phyloP scores from a whole-genome alignment of 2,329 filamentous ascomycete genomes.

The Drechslera avenae region DNA sequence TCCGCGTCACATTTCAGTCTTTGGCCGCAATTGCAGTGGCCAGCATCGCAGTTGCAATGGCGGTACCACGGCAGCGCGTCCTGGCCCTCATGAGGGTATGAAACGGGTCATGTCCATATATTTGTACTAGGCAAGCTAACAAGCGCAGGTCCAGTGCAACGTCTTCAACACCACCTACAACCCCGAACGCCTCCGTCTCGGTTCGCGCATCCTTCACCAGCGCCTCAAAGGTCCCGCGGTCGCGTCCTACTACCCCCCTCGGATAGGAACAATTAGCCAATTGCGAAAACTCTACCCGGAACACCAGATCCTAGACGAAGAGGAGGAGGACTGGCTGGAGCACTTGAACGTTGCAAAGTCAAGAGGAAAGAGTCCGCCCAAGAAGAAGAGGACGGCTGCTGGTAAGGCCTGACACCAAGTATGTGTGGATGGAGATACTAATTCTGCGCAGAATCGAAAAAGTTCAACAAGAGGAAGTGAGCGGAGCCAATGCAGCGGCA shows the following conservation, averaged over 20 bases:
- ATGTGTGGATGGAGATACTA: background rate
- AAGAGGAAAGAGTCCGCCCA: conserved; percentile 84
- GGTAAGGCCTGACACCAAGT: conserved; percentile 41
- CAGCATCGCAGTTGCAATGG: conserved; percentile 53
- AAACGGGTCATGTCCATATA: background rate
- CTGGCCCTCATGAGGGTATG: conserved; percentile 78
- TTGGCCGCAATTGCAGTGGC: conserved; percentile 16
- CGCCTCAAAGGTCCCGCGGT: conserved; percentile 82
- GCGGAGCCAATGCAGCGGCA: background rate
- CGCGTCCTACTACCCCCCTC: conserved; percentile 86
- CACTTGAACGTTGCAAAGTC: conserved; percentile 57
- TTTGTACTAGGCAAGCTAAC: conserved; percentile 7
- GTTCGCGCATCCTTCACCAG: conserved; percentile 91
- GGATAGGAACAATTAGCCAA: conserved; percentile 72
- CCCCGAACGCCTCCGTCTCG: conserved; percentile 77
- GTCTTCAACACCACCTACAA: conserved; percentile 94
- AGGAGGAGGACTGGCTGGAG: conserved; percentile 79
- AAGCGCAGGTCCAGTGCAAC: conserved; percentile 77
- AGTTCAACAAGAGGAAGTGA: conserved; percentile 54
- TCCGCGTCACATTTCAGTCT: conserved; percentile 17
- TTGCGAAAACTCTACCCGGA: conserved; percentile 72
- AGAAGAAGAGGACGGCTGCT: conserved; percentile 77
- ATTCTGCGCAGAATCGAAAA: conserved; percentile 49
- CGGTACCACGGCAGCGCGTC: conserved; percentile 59
- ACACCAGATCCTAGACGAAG: conserved; percentile 72